Base-by-base conservation (phyloP, 805 yeast genomes). In the Diddensiella transvaalensis region DNA sequence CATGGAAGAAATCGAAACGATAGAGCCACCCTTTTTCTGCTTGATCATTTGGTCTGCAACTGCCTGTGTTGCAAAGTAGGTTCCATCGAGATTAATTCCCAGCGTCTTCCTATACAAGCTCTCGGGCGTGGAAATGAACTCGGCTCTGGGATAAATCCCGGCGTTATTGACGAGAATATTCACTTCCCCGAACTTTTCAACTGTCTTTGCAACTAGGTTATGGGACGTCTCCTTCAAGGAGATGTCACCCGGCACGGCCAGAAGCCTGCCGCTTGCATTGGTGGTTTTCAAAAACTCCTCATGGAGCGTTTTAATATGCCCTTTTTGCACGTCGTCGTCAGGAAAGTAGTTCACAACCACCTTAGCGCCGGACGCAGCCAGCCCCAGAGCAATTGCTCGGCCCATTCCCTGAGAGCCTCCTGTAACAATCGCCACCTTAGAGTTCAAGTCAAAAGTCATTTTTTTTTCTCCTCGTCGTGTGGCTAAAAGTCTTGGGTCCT, bases 291-390 rank as follows among this genome's bases (percentile, higher is more conserved):
- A 64, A 22, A 47, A 32, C 37, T 47, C 51, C 40, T 47, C 35
- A 19, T 24, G 67, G 55, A 87, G 81, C 64, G 83, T 89, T 11
- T 76, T 70, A 11, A 83, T 93, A 42, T 80, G 83, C 18, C 70
- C 57, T 19, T 42, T 22, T 22, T 50, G 47, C 4, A 24, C 32
- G 10, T 24, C 42, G 24, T 45, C 36, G 47, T 17, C 22, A 3
- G 50, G 51, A 23, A 38, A 30, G 41, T 54, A 54, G 35, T 46
- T 51, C 21, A 51, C 60, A 40, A 68, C 66, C 3, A 71, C 65
- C 17, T 73, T 74, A 33, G 77, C 76, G 19, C 72, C 73, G 4
- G 69, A 61, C 47, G 66, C 66, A 1, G 77, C 79, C 24, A 75
- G 63, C 15, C 73, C 79, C 30, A 63, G 60, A 18, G 76, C 77